Percentiles rank a stretch among this genome's conserved stretches.
Evolutionary conservation across 108 stramenopile genomes (phyloP).

Genomic region (Nitzschia inconspicua): DNA sequence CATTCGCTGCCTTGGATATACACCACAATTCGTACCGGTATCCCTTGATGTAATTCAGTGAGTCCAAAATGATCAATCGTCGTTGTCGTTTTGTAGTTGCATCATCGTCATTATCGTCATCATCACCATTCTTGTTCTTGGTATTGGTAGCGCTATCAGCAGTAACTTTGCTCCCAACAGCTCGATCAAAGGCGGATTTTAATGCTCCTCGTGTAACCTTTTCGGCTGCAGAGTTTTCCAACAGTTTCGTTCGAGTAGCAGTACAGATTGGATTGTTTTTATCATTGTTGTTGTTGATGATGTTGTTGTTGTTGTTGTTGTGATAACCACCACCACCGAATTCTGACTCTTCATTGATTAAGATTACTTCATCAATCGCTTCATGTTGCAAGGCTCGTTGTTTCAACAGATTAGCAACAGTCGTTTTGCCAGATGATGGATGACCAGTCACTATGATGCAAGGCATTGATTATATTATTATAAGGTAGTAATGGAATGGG

Average conservation of each 20-base stretch:
- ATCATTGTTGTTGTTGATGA: not conserved
- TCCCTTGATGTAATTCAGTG: slow-evolving; percentile 89
- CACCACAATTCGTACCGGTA: slow-evolving; percentile 88
- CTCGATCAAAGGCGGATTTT: slow-evolving; percentile 72
- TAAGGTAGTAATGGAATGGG: too few relatives aligned
- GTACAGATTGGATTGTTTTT: slow-evolving; percentile 23
- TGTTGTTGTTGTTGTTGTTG: not conserved
- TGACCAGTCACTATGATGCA: slow-evolving; percentile 79
- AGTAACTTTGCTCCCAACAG: slow-evolving; percentile 17
- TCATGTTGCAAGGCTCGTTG: slow-evolving; percentile 60
- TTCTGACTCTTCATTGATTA: slow-evolving; percentile 49
- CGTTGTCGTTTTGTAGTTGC: slow-evolving; percentile 3
- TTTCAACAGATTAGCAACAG: slow-evolving; percentile 59
- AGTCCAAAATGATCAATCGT: slow-evolving; percentile 81
- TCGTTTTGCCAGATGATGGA: slow-evolving; percentile 78
- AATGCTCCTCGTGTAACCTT: slow-evolving; percentile 76
- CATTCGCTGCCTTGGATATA: slow-evolving; percentile 73
- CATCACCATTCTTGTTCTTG: too few relatives aligned
- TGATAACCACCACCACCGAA: not conserved
- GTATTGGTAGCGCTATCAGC: not conserved
- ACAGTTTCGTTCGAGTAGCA: slow-evolving; percentile 63
- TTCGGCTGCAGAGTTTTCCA: slow-evolving; percentile 55
- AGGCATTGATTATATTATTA: too few relatives aligned
- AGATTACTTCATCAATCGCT: slow-evolving; percentile 47
- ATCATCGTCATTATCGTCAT: not conserved